These are phyloP conservation scores for Epichloe festucae DNA, from an alignment of 2,329 filamentous ascomycete species.

Conservation along the genomic window DNA sequence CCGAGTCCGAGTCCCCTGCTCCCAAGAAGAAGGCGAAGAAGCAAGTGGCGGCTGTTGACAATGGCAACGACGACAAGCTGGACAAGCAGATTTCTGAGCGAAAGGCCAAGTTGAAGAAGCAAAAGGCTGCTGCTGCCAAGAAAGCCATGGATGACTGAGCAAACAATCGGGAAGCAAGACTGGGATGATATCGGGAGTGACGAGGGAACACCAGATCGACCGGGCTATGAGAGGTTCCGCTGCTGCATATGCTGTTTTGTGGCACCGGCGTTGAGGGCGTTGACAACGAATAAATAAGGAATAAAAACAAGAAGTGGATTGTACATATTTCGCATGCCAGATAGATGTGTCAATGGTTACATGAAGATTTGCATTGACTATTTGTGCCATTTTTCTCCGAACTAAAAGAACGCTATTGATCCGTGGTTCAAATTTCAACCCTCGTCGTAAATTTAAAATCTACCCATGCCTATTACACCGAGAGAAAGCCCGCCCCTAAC, in stretches of 20 bases:
- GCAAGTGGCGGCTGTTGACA: constrained; percentile 21
- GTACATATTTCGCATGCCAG: constrained; percentile 1
- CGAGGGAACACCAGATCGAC: not conserved
- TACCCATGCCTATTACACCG: not conserved
- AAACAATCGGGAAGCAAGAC: constrained; percentile 1
- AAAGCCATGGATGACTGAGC: constrained; percentile 32
- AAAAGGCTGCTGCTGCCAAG: constrained; percentile 43
- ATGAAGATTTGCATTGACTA: not conserved
- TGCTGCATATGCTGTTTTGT: constrained; percentile 7
- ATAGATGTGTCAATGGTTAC: constrained; percentile 1
- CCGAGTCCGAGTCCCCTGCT: constrained; percentile 29
- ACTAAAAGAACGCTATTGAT: not conserved
- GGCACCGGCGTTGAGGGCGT: constrained; percentile 20
- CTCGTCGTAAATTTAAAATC: not conserved
- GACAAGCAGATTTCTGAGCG: constrained; percentile 47
- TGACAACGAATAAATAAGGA: constrained; percentile 3
- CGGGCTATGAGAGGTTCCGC: not conserved
- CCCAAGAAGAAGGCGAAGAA: constrained; percentile 26
- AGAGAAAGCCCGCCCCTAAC: no score
- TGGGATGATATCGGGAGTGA: not conserved
- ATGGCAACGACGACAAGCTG: constrained; percentile 38
- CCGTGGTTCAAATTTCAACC: not conserved
- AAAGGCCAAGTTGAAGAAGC: constrained; percentile 44
- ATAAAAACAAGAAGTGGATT: constrained; percentile 8
- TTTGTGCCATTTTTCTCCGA: not conserved